These are phyloP conservation scores for Pseudevernia furfuracea DNA, from an alignment of 495 filamentous ascomycete species.

Conservation along the genomic window DNA sequence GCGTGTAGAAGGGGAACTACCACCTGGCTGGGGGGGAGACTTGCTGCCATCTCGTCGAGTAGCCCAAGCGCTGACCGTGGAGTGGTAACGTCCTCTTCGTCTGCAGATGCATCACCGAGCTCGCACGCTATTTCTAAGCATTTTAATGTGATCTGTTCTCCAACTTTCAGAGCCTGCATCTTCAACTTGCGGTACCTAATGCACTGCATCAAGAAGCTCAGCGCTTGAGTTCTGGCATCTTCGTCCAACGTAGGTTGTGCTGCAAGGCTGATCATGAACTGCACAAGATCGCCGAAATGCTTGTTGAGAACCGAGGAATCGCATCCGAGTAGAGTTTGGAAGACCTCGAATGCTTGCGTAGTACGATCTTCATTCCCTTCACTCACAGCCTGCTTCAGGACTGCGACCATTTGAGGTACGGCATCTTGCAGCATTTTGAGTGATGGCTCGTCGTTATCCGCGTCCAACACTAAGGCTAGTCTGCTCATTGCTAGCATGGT, in stretches of 20 bases:
- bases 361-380: slow-evolving; percentile 74
- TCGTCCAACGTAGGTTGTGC: slow-evolving; percentile 66
- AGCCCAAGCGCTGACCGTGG: slow-evolving; percentile 77
- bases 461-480: slow-evolving; percentile 77
- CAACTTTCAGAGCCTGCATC: slow-evolving; percentile 77
- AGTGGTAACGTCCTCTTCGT: slow-evolving; percentile 86
- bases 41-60: slow-evolving; percentile 78
- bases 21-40: slow-evolving; percentile 87
- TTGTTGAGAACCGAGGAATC: slow-evolving; percentile 73
- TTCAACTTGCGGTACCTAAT: slow-evolving; percentile 90
- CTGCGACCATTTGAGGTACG: slow-evolving; percentile 79
- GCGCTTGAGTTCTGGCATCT: slow-evolving; percentile 78
- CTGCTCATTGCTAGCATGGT: slow-evolving; percentile 88
- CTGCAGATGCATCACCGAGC: slow-evolving; percentile 58
- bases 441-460: slow-evolving; percentile 68
- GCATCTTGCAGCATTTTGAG: slow-evolving; percentile 66
- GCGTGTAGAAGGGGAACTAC: slow-evolving; percentile 84
- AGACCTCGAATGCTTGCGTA: slow-evolving; percentile 89
- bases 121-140: slow-evolving; percentile 82
- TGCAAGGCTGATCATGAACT: slow-evolving; percentile 88
- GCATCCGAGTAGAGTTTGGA: slow-evolving; percentile 89
- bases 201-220: slow-evolving; percentile 88
- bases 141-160: slow-evolving; percentile 77
- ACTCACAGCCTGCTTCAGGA: slow-evolving; percentile 75
- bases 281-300: slow-evolving; percentile 83